Evolutionary conservation across 495 filamentous ascomycete species (phyloP).

Genomic region (Podospora tetraspora): DNA sequence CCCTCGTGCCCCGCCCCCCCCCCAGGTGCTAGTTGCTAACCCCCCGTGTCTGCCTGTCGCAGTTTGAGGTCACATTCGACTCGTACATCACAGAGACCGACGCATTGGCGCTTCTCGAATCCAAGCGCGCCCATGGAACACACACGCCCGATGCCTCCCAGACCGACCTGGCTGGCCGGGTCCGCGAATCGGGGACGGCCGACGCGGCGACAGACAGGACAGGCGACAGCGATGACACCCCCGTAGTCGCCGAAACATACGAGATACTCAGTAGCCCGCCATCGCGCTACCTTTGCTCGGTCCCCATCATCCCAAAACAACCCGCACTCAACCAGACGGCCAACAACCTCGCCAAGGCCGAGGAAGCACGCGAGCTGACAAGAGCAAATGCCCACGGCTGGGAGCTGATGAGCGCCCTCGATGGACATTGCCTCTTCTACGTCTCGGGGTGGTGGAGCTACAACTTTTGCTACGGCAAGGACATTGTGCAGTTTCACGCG

Average conservation of each 20-base stretch:
- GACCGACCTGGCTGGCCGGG: slow-evolving; percentile 33
- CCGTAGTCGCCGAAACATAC: slow-evolving; percentile 48
- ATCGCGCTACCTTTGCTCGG: slow-evolving; percentile 74
- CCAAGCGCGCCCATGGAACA: slow-evolving; percentile 21
- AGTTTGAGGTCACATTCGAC: slow-evolving; percentile 82
- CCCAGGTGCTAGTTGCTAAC: slow-evolving; percentile 6
- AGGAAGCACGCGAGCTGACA: slow-evolving; percentile 78
- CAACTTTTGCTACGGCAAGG: slow-evolving; percentile 84
- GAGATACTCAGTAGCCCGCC: slow-evolving; percentile 67
- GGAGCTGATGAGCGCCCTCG: slow-evolving; percentile 82
- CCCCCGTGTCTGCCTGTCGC: neutral
- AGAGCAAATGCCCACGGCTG: slow-evolving; percentile 79
- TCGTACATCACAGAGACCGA: slow-evolving; percentile 66
- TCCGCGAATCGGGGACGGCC: slow-evolving; percentile 28
- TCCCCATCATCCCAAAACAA: slow-evolving; percentile 61
- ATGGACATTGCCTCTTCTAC: slow-evolving; percentile 86
- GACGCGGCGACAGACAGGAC: slow-evolving; percentile 17
- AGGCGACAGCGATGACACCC: slow-evolving; percentile 9
- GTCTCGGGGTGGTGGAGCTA: slow-evolving; percentile 96
- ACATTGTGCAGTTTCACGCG: slow-evolving; percentile 90
- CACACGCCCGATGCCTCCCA: slow-evolving; percentile 32
- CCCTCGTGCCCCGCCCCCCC: no score
- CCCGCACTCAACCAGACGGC: slow-evolving; percentile 54
- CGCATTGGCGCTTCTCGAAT: slow-evolving; percentile 55
- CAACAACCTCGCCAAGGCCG: slow-evolving; percentile 57